Evolutionary conservation across 768 basidiomycete species (phyloP), one percentile per base, ranked within the genome.

Genomic region (Gautieria morchelliformis): DNA sequence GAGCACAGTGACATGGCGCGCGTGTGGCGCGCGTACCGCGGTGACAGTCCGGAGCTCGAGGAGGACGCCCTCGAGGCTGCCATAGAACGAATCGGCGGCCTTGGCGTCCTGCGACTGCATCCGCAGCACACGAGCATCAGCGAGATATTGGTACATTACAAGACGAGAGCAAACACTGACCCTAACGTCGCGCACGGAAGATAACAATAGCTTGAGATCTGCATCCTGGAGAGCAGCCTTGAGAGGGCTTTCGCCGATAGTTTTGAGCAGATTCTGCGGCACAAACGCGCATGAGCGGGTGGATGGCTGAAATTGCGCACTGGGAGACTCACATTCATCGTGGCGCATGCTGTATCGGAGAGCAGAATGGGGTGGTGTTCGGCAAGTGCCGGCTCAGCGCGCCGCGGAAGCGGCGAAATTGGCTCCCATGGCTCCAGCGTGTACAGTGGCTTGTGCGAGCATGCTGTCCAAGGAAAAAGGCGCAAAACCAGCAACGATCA

Each of bases 11-110:
- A 63, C 67, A 59, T 27, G 48, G 30, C 51, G 50, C 60, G 49
- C 51, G 53, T 54, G 49, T 52, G 55, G 61, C 19, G 52, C 52
- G 41, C 77, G 63, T 65, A 85, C 84, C 70, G 85, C 79, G 19
- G 82, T 83, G 60, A 82, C 80, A 65, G 80, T 86, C 66, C 87
- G 86, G 61, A 99, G 78, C 76, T 99, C 96, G 39, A 74, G 72
- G 52, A 96, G 72, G 35, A 97, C 77, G 59, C 89, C 88, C 66
- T 99, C 96, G 52, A 98, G 77, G 0, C 90, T 89, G 61, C 97
- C 95, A 63, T 90, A 93, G 76, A 97, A 99, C 15, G 87, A 83
- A 66, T 96, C 93, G 15, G 85, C 78, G 19, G 85, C 76, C 68
- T 91, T 90, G 40, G 73, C 68, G 67, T 90, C 88, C 61, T 81